phyloP scores from a whole-genome alignment of 179 eudicot genomes.

The Heliamphora ciliata region DNA sequence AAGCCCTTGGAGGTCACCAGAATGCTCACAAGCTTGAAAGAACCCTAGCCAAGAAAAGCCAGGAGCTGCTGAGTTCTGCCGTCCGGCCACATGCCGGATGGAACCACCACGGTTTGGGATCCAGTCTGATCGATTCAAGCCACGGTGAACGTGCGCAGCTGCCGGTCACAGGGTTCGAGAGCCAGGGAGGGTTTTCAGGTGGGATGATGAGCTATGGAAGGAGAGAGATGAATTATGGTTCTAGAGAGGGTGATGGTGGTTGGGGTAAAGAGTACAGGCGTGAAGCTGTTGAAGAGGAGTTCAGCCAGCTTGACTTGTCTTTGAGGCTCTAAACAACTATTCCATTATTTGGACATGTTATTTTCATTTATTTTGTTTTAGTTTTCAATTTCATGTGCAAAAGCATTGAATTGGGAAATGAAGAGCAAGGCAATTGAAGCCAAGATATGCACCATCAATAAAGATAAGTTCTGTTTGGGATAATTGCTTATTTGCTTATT shows the following conservation, averaged over 20 bases:
- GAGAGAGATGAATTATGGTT: constrained; percentile 16
- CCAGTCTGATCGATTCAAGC: constrained; percentile 4
- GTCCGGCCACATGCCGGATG: constrained; percentile 20
- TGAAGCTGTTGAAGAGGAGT: constrained; percentile 31
- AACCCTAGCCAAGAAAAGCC: constrained; percentile 46
- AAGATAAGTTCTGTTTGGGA: too few species aligned
- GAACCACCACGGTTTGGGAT: constrained; percentile 11
- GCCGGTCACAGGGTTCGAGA: background rate
- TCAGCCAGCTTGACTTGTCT: constrained; percentile 42
- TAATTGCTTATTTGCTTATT: too few species aligned
- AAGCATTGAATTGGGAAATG: too few species aligned
- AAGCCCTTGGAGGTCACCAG: constrained; percentile 66
- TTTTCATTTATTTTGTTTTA: too few species aligned
- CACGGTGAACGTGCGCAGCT: constrained; percentile 8
- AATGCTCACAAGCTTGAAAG: constrained; percentile 63
- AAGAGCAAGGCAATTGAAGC: too few species aligned
- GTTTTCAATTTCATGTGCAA: too few species aligned
- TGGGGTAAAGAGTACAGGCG: constrained; percentile 10
- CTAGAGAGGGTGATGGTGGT: constrained; percentile 5
- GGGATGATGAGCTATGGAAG: constrained; percentile 7
- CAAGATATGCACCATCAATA: too few species aligned
- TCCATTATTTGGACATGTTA: background rate
- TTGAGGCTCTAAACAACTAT: constrained; percentile 31
- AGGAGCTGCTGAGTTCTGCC: constrained; percentile 26
- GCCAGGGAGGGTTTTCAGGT: constrained; percentile 14